phyloP scores from a whole-genome alignment of 768 basidiomycete genomes.

The Rhodotorula babjevae region DNA sequence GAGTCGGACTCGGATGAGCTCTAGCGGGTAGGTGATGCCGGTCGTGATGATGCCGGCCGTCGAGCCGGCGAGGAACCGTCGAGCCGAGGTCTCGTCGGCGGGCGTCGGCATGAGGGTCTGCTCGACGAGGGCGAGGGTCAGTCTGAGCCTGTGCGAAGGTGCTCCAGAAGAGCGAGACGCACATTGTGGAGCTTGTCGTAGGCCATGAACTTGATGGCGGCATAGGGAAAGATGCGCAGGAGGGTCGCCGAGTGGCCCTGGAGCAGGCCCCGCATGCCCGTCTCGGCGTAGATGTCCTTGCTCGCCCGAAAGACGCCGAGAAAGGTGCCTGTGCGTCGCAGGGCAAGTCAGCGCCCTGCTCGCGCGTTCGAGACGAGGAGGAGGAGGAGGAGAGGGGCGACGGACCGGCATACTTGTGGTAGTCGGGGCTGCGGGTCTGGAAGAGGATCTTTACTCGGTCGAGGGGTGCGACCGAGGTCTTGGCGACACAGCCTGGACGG shows the following conservation, averaged over 20 bases:
- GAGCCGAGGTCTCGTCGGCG: conserved; percentile 67
- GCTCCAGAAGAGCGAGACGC: background rate
- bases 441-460: conserved; percentile 98
- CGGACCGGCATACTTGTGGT: conserved; percentile 83
- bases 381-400: background rate
- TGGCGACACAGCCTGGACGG: conserved; percentile 39
- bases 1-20: conserved; percentile 90
- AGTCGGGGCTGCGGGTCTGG: conserved; percentile 93
- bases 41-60: conserved; percentile 83
- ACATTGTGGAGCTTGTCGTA: conserved; percentile 84
- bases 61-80: conserved; percentile 81
- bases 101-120: conserved; percentile 82
- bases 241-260: conserved; percentile 96
- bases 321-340: conserved; percentile 63
- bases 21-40: conserved; percentile 88
- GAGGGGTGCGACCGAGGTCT: conserved; percentile 64
- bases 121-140: background rate
- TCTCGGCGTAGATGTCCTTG: conserved; percentile 54
- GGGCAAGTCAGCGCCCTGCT: background rate
- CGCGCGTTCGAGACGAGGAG: background rate
- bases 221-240: conserved; percentile 90
- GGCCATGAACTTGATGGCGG: conserved; percentile 92
- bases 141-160: background rate
- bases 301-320: conserved; percentile 76
- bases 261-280: conserved; percentile 72